Evolutionary conservation across 345 rosid genomes (phyloP).

Genomic region (Pistacia integerrima): DNA sequence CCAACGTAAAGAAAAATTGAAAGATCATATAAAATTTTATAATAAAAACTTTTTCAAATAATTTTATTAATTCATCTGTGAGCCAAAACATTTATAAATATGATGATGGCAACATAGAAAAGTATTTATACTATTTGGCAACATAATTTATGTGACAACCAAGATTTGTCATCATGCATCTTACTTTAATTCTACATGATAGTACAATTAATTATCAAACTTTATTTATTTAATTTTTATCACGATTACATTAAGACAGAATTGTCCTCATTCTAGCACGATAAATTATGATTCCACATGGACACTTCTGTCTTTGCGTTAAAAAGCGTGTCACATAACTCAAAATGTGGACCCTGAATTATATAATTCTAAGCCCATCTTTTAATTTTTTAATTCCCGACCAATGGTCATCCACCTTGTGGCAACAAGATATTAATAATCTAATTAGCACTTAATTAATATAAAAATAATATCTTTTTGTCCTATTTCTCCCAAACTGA

Average conservation of each 20-base stretch:
- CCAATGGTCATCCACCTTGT: constrained; percentile 11
- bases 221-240: too few relatives aligned
- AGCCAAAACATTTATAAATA: too few relatives aligned
- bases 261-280: neutral
- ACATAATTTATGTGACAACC: neutral
- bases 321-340: neutral
- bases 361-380: neutral
- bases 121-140: too few relatives aligned
- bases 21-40: too few relatives aligned
- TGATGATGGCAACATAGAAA: too few relatives aligned
- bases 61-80: too few relatives aligned
- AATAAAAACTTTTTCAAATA: too few relatives aligned
- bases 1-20: too few relatives aligned
- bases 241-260: neutral
- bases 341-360: neutral
- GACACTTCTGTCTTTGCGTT: neutral
- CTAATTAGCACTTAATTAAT: neutral
- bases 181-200: neutral
- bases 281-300: neutral
- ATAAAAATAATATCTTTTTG: constrained; percentile 4
- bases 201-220: too few relatives aligned
- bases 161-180: neutral
- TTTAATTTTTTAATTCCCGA: neutral
- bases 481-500: constrained; percentile 10
- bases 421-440: neutral